A percentile compares a stretch with the other conserved stretches of the same genome.
phyloP scores from a whole-genome alignment of 108 stramenopile species.

The Nannochloropsis oceanica region DNA sequence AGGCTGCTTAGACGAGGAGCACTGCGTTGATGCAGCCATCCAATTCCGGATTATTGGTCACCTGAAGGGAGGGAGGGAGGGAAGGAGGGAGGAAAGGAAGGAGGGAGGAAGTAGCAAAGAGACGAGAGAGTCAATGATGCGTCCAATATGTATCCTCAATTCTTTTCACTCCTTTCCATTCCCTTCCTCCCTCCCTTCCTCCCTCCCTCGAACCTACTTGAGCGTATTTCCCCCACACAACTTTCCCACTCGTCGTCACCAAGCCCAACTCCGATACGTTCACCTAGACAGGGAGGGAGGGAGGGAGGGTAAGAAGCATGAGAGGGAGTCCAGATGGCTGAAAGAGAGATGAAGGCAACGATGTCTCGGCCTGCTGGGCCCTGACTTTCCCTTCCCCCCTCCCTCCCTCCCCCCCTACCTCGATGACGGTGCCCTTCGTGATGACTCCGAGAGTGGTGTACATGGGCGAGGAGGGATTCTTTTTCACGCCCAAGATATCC shows the following conservation, averaged over 20 bases:
- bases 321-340: neutral
- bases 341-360: neutral
- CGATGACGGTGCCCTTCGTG: conserved; percentile 98
- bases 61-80: conserved; percentile 21
- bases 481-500: conserved; percentile 96
- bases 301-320: neutral
- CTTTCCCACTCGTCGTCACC: conserved; percentile 93
- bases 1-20: conserved; percentile 52
- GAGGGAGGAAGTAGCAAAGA: neutral
- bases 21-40: conserved; percentile 84
- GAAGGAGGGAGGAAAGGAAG: neutral
- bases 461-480: conserved; percentile 78
- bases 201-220: conserved; percentile 29
- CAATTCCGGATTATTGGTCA: conserved; percentile 92
- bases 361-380: neutral
- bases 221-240: conserved; percentile 98
- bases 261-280: conserved; percentile 92
- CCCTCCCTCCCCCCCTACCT: conserved; percentile 12
- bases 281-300: conserved; percentile 33
- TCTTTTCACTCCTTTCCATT: neutral
- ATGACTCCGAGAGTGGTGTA: conserved; percentile 95
- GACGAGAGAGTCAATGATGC: neutral
- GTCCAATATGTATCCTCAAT: neutral
- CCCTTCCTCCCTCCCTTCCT: neutral
- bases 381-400: neutral